phyloP scores from a whole-genome alignment of 2,329 filamentous ascomycete genomes.

The Pseudomassariella vexata region DNA sequence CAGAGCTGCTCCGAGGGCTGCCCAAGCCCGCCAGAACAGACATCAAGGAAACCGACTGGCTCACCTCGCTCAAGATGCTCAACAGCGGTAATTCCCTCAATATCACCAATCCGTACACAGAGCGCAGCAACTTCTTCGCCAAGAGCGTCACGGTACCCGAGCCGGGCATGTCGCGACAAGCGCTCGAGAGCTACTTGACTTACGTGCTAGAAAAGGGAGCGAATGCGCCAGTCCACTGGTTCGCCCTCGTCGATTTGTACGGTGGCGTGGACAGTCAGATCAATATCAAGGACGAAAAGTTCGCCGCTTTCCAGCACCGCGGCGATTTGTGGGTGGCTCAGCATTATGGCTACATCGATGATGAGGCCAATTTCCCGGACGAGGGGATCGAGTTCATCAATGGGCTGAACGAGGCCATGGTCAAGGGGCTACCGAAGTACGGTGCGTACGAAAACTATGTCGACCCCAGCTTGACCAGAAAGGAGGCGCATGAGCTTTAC shows the following conservation, averaged over 20 bases:
- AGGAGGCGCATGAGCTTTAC: constrained; percentile 16
- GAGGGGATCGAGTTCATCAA: constrained; percentile 16
- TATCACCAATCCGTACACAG: constrained; percentile 7
- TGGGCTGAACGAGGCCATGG: constrained; percentile 15
- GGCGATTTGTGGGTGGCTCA: constrained; percentile 26
- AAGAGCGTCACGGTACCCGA: constrained; percentile 26
- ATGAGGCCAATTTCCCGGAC: constrained; percentile 10
- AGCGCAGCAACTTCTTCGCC: constrained; percentile 25
- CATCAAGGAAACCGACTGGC: constrained; percentile 14
- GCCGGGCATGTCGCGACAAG: constrained; percentile 16
- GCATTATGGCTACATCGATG: constrained; percentile 16
- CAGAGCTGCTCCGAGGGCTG: constrained; percentile 17
- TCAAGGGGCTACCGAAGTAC: constrained; percentile 7
- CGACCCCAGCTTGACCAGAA: constrained; percentile 16
- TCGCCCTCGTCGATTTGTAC: constrained; percentile 25
- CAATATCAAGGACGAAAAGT: constrained; percentile 8
- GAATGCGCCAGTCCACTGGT: constrained; percentile 19
- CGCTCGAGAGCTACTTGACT: constrained; percentile 17
- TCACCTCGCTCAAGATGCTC: constrained; percentile 13
- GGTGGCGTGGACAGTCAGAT: constrained; percentile 28
- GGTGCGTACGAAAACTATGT: constrained; percentile 21
- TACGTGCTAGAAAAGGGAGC: constrained; percentile 11
- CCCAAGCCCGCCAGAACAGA: constrained; percentile 6
- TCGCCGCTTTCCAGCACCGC: constrained; percentile 22
- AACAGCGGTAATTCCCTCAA: constrained; percentile 13